A percentile compares a stretch with the other conserved stretches of the same genome.
phyloP scores from a whole-genome alignment of 768 basidiomycete genomes.

The Tulasnella calospora region DNA sequence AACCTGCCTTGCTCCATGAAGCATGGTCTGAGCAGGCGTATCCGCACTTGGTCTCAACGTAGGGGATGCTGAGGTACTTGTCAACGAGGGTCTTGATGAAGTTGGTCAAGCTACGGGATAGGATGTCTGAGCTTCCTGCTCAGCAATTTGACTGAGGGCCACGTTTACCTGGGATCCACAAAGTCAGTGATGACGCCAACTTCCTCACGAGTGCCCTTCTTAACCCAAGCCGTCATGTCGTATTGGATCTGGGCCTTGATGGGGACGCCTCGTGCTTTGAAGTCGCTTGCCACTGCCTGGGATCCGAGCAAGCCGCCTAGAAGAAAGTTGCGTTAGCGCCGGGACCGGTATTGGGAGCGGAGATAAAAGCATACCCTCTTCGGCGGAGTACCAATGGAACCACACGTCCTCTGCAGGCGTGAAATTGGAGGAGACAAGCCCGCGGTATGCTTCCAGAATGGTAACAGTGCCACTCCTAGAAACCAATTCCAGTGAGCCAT shows the following conservation, averaged over 20 bases:
- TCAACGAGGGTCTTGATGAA: conserved; percentile 76
- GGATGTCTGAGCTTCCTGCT: not conserved
- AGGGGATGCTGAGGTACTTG: conserved; percentile 77
- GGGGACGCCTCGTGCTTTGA: conserved; percentile 56
- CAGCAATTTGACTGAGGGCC: not conserved
- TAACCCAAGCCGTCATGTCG: conserved; percentile 24
- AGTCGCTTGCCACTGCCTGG: conserved; percentile 78
- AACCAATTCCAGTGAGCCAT: not conserved
- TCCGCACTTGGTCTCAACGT: conserved; percentile 61
- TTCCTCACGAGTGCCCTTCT: conserved; percentile 58
- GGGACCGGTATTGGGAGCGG: not conserved
- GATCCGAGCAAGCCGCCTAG: conserved; percentile 35
- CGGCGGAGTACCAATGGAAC: conserved; percentile 33
- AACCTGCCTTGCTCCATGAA: conserved; percentile 82
- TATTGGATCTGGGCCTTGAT: conserved; percentile 75
- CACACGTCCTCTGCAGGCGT: conserved; percentile 30
- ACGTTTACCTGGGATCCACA: conserved; percentile 55
- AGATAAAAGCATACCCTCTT: conserved; percentile 25
- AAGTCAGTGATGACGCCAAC: conserved; percentile 77
- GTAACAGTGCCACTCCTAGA: conserved; percentile 31
- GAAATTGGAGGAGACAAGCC: conserved; percentile 30
- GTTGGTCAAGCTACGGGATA: conserved; percentile 56
- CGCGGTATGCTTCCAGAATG: conserved; percentile 32
- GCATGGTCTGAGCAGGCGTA: conserved; percentile 95
- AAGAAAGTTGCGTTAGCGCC: not conserved